Conservation (phyloP, 192 early-diverging fungal genomes). For the Umbelopsis sp. region DNA sequence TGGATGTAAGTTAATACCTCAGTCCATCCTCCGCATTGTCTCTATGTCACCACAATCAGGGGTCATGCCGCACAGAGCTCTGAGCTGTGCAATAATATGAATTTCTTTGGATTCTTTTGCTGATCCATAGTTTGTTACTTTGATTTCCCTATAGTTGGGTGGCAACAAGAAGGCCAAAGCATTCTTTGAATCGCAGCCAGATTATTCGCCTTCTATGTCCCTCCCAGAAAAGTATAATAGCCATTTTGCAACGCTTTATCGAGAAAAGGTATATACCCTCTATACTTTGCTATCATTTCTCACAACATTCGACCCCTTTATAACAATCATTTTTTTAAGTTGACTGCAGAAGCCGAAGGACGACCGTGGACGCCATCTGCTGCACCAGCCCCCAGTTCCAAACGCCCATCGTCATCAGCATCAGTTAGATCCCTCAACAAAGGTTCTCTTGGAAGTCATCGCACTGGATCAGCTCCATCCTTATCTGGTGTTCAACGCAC, state of each 20-base stretch:
- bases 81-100: not conserved
- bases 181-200: slow-evolving; percentile 84
- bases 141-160: slow-evolving; percentile 54
- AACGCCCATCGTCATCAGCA: slow-evolving; percentile 20
- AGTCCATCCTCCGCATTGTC: not conserved
- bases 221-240: slow-evolving; percentile 89
- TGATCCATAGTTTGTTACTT: not conserved
- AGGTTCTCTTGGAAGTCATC: not conserved
- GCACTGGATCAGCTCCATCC: slow-evolving; percentile 23
- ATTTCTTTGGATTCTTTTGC: not conserved
- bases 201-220: slow-evolving; percentile 73
- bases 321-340: slow-evolving; percentile 30
- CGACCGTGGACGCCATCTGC: slow-evolving; percentile 56
- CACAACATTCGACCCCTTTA: not conserved
- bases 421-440: slow-evolving; percentile 36
- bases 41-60: not conserved
- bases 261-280: slow-evolving; percentile 73
- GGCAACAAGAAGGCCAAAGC: slow-evolving; percentile 86
- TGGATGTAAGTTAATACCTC: slow-evolving; percentile 59
- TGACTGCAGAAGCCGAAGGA: slow-evolving; percentile 62
- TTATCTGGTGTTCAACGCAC: slow-evolving; percentile 11
- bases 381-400: slow-evolving; percentile 8
- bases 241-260: slow-evolving; percentile 83
- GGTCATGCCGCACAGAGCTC: not conserved
- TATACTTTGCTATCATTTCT: not conserved